These are phyloP conservation scores for Paraleonurus japonicus DNA, from an alignment of 257 asterid species.

Conservation along the genomic window DNA sequence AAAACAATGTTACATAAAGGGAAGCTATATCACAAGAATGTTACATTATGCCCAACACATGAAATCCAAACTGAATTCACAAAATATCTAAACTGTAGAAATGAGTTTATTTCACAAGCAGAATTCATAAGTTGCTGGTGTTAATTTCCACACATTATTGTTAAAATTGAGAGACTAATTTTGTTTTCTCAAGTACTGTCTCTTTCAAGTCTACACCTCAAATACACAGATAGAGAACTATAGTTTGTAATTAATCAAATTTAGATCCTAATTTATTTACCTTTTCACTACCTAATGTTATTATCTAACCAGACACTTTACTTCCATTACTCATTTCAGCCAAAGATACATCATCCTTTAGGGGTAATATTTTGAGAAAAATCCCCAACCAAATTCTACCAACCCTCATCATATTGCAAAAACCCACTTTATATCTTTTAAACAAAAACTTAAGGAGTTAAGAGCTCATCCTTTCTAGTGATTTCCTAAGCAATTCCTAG, in stretches of 20 bases:
- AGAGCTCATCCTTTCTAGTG: not conserved
- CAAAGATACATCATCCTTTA: not conserved
- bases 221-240: not conserved
- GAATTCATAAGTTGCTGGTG: not conserved
- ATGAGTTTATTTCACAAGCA: not conserved
- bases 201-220: not conserved
- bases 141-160: not conserved
- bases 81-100: not conserved
- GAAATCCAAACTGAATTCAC: not conserved
- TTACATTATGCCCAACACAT: not conserved
- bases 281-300: not conserved
- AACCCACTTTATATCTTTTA: not conserved
- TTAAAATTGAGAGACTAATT: not conserved
- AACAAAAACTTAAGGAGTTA: not conserved
- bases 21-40: not conserved
- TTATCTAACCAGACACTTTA: not conserved
- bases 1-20: not conserved
- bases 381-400: not conserved
- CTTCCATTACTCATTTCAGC: not conserved
- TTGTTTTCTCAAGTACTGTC: not conserved
- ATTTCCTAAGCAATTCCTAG: not conserved
- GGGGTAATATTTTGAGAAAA: not conserved
- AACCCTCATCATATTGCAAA: not conserved
- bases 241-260: not conserved
- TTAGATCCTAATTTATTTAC: not conserved